Base-by-base conservation (phyloP, 257 asterid genomes). In the Solanum gandarillasii region DNA sequence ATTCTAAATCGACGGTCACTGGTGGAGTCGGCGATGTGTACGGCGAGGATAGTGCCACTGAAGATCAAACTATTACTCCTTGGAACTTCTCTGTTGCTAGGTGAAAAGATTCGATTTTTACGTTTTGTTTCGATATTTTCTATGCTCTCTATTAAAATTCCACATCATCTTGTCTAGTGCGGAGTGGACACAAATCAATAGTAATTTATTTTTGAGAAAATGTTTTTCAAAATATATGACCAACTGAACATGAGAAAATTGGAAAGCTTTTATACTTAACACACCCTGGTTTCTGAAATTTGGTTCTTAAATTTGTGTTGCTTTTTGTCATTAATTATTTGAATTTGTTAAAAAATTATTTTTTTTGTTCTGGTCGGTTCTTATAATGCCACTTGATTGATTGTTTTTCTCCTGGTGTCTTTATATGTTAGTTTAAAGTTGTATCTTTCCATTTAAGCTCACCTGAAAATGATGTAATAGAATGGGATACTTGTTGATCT, bases 11-110 rank as follows among this genome's bases (percentile, higher is more conserved):
- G 74, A 39, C 92, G 82, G 94, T 91, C 55, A 94, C 93, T 73
- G 96, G 98, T 36, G 96, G 96, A 41, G 98, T 94, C 55, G 93
- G 92, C 60, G 98, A 94, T 67, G 93, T 94, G 75, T 94, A 94
- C 90, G 98, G 98, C 5, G 98, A 94, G 92, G 98, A 94, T 93
- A 93, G 90, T 86, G 98, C 98, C 93, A 93, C 95, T 21, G 96
- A 94, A 92, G 95, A 93, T 91, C 96, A 92, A 89, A 89, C 87
- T 46, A 91, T 93, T 88, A 94, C 96, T 41, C 98, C 98, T 11
- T 94, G 98, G 98, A 92, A 94, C 79, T 93, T 92, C 90, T 86
- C 93, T 58, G 96, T 94, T 87, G 98, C 98, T 87, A 94, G 98
- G 98, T 93, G 88, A 88, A 74, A 55, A 31, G 27, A 25, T 75